Evolutionary conservation across 257 asterid genomes (phyloP), one percentile per base, ranked within the genome.

Genomic region (Solanum megistacrolobum): DNA sequence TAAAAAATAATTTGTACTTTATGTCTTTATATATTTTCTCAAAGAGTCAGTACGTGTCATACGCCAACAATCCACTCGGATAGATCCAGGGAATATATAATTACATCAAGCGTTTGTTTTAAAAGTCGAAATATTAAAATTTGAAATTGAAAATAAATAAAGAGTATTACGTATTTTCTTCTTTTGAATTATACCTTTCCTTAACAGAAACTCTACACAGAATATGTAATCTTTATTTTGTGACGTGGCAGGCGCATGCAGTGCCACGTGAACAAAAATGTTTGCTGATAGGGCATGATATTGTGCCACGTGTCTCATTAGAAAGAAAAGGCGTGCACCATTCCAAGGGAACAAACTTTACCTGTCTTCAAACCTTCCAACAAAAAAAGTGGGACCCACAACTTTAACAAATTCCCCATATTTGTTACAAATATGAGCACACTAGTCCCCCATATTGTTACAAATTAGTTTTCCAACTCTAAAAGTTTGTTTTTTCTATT

Each of bases 281-380:
- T 38, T 41, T 79, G 72, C 78, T 21, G 34, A 65, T 12, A 62
- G 29, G 58, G 75, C 86, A 69, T 34, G 32, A 16, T 69, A 11
- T 12, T 16, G 21, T 8, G 90, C 92, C 95, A 92, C 95, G 94
- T 92, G 92, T 84, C 31, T 1, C 3, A 3, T 3, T 55, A 52
- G n/a, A 55, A 55, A 55, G 62, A 55, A 55, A 55, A 55, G 90
- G 83, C 89, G 83, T 86, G 91, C 75, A 60, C 87, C 83, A 43
- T 76, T 43, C 69, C 36, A 29, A 71, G 87, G 92, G 69, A 91
- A 87, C 90, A 85, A 74, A 35, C 43, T 68, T 65, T 85, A 90
- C 86, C 88, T 93, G 97, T 88, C 91, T 86, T 90, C 92, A 74
- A 90, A 89, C 93, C 85, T 46, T 92, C 92, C 92, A 88, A 91